phyloP scores from a whole-genome alignment of 768 basidiomycete species.

The Panaeolus cyanescens region DNA sequence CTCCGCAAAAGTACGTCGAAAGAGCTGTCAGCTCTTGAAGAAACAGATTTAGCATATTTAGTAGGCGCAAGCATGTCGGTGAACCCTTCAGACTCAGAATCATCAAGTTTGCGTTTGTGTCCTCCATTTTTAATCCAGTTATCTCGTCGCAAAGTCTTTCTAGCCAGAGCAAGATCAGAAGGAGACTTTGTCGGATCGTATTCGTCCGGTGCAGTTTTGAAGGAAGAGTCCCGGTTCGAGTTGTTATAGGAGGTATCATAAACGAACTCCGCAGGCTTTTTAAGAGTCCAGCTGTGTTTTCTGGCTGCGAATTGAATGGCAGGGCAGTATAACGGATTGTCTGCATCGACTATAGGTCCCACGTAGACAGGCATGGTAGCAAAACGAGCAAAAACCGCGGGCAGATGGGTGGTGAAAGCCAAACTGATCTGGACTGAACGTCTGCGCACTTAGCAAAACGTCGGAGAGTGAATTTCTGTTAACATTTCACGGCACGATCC shows the following conservation, averaged over 20 bases:
- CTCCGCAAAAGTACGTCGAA: conserved; percentile 43
- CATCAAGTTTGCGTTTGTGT: conserved; percentile 30
- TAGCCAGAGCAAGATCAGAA: background rate
- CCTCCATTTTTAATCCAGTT: conserved; percentile 11
- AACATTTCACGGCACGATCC: background rate
- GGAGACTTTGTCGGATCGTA: background rate
- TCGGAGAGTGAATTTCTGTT: background rate
- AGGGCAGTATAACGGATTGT: conserved; percentile 64
- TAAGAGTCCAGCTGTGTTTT: conserved; percentile 16
- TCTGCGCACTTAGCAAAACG: background rate
- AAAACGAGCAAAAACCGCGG: conserved; percentile 13
- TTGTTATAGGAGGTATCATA: conserved; percentile 24
- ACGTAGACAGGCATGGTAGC: conserved; percentile 11
- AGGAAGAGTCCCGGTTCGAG: background rate
- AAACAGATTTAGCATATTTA: conserved; percentile 45
- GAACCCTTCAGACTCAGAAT: conserved; percentile 23
- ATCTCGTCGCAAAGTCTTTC: background rate
- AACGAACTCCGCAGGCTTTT: conserved; percentile 21
- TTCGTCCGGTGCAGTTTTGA: background rate
- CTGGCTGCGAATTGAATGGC: conserved; percentile 37
- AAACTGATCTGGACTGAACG: background rate
- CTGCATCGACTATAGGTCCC: conserved; percentile 45
- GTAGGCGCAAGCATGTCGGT: conserved; percentile 44
- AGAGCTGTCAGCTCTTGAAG: conserved; percentile 43
- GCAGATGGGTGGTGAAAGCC: background rate